Evolutionary conservation across 106 monocot genomes (phyloP).

Genomic region (Iris macrosiphon): DNA sequence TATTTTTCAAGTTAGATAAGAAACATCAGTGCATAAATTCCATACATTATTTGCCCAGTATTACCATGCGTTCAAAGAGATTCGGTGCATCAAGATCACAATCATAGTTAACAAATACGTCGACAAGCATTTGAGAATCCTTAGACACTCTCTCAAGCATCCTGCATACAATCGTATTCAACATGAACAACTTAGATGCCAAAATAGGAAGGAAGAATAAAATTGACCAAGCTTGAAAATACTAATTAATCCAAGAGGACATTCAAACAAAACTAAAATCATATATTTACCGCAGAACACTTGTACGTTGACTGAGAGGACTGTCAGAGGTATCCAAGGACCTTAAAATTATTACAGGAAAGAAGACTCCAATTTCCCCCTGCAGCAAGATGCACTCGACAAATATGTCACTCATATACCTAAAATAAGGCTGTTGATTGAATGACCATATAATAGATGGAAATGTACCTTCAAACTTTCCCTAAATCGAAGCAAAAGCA

Average conservation of each 20-base stretch:
- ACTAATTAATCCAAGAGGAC: neutral
- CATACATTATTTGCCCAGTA: neutral
- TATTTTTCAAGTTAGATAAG: constrained; percentile 11
- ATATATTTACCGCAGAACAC: constrained; percentile 69
- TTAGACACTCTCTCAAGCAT: constrained; percentile 95
- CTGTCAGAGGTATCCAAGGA: constrained; percentile 75
- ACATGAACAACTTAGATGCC: no score
- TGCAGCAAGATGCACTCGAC: constrained; percentile 23
- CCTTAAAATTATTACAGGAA: constrained; percentile 88
- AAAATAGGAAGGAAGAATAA: no score
- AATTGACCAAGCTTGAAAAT: no score
- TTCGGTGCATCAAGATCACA: constrained; percentile 96
- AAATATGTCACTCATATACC: neutral
- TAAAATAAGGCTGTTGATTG: neutral
- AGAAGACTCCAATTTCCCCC: constrained; percentile 97
- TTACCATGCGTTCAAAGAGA: constrained; percentile 93
- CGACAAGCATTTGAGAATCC: constrained; percentile 98
- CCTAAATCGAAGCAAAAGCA: constrained; percentile 88
- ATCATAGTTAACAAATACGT: constrained; percentile 96
- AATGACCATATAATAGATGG: neutral
- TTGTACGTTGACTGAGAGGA: constrained; percentile 60
- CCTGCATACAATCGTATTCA: constrained; percentile 24
- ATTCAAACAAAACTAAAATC: constrained; percentile 5
- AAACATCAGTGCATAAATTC: constrained; percentile 2
- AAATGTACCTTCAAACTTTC: constrained; percentile 89